phyloP scores from a whole-genome alignment of 768 basidiomycete genomes.

The Cyathus striatus region DNA sequence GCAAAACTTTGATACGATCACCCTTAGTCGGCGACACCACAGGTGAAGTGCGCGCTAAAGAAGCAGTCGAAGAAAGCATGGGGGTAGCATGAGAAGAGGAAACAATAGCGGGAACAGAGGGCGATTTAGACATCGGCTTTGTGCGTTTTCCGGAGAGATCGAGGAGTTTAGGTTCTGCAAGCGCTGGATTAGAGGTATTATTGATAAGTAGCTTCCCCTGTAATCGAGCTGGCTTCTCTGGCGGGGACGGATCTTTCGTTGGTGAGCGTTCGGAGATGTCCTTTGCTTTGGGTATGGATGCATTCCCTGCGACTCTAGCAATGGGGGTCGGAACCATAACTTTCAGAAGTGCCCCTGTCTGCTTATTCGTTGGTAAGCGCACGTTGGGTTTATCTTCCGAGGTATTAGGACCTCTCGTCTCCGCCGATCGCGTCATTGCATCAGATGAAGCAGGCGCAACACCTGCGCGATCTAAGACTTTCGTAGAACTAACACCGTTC shows the following conservation, averaged over 20 bases:
- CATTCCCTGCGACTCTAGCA: no score
- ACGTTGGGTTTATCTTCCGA: neutral
- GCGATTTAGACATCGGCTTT: slow-evolving; percentile 47
- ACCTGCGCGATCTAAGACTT: neutral
- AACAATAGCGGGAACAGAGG: slow-evolving; percentile 62
- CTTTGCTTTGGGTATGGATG: neutral
- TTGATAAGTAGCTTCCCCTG: neutral
- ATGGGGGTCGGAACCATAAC: no score
- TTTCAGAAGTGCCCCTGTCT: no score
- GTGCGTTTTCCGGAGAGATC: slow-evolving; percentile 16
- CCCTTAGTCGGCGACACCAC: neutral
- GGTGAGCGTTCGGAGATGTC: neutral
- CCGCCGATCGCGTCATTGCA: neutral
- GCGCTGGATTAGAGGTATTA: neutral
- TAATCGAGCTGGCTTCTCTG: neutral
- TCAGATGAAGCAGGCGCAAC: neutral
- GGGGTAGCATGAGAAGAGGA: slow-evolving; percentile 73
- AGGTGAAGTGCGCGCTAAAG: slow-evolving; percentile 61
- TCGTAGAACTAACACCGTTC: neutral
- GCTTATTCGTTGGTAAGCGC: no score
- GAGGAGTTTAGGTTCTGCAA: neutral
- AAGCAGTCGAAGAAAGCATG: slow-evolving; percentile 71
- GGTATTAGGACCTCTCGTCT: neutral
- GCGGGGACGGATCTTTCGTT: neutral
- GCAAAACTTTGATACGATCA: neutral